phyloP scores from a whole-genome alignment of 495 filamentous ascomycete genomes.

The Amorphotheca resinae region DNA sequence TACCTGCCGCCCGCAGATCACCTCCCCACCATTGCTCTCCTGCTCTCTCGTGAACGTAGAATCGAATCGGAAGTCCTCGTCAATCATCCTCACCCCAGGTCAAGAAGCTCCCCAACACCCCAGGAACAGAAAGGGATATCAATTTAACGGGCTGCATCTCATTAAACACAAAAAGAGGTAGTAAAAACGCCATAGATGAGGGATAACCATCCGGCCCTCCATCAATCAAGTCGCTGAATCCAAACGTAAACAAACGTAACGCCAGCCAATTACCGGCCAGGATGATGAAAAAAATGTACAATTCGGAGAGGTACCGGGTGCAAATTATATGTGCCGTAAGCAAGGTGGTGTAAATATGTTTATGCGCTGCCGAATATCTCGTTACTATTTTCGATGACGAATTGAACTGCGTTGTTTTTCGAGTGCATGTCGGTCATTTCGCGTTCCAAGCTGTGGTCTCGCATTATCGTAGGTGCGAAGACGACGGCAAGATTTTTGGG shows the following conservation, averaged over 20 bases:
- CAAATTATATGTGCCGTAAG: neutral
- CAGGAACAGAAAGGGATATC: constrained; percentile 17
- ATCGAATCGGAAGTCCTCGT: neutral
- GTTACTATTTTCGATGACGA: constrained; percentile 75
- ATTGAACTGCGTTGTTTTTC: constrained; percentile 83
- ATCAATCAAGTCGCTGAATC: constrained; percentile 4
- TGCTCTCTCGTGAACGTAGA: constrained; percentile 3
- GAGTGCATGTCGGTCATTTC: constrained; percentile 94
- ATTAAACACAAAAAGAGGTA: constrained; percentile 2
- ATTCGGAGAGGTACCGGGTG: neutral
- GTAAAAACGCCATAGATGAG: constrained; percentile 11
- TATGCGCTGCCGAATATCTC: constrained; percentile 46
- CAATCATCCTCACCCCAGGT: neutral
- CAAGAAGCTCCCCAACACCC: neutral
- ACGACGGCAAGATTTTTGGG: constrained; percentile 92
- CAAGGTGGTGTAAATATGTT: neutral
- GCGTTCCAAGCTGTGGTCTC: constrained; percentile 71
- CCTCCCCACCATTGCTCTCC: neutral
- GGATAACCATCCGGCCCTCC: neutral
- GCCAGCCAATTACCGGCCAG: constrained; percentile 6
- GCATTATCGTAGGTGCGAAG: constrained; percentile 95
- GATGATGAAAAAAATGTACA: constrained; percentile 15
- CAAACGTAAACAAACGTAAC: constrained; percentile 6
- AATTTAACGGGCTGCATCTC: constrained; percentile 9
- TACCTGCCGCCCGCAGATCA: neutral